phyloP scores from a whole-genome alignment of 2,329 filamentous ascomycete species.

The Rutstroemia sp. region DNA sequence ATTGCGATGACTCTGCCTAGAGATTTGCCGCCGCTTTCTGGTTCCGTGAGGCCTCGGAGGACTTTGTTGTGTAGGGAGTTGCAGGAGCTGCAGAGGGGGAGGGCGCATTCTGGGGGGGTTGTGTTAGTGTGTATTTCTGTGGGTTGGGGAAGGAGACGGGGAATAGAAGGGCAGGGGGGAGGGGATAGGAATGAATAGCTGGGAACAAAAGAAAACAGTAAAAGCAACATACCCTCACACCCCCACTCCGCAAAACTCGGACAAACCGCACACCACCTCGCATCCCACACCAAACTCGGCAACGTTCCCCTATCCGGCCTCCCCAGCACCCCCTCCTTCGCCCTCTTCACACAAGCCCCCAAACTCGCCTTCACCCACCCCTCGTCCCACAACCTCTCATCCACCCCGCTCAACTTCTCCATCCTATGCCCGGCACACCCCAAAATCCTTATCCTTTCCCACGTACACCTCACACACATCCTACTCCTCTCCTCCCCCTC shows the following conservation, averaged over 20 bases:
- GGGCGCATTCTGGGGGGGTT: too few relatives aligned
- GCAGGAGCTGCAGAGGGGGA: too few relatives aligned
- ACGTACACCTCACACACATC: conserved; percentile 25
- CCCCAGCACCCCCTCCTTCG: background rate
- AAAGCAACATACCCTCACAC: background rate
- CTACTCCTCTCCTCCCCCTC: conserved; percentile 12
- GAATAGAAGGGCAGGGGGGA: too few relatives aligned
- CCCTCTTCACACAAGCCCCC: background rate
- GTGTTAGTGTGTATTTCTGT: too few relatives aligned
- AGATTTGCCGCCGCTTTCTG: background rate
- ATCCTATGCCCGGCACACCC: conserved; percentile 17
- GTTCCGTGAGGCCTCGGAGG: too few relatives aligned
- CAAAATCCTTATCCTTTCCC: conserved; percentile 14
- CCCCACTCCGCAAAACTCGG: conserved; percentile 13
- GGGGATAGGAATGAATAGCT: too few relatives aligned
- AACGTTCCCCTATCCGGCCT: conserved; percentile 1
- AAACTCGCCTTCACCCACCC: conserved; percentile 6
- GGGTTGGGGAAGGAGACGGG: too few relatives aligned
- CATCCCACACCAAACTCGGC: conserved; percentile 9
- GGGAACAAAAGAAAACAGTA: too few relatives aligned
- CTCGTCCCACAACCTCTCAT: conserved; percentile 11
- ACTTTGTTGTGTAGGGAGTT: too few relatives aligned
- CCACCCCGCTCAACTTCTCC: conserved; percentile 4
- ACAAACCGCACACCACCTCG: conserved; percentile 24
- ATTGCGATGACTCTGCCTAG: background rate